phyloP scores from a whole-genome alignment of 2,329 filamentous ascomycete species.

The Xylogone sp. region DNA sequence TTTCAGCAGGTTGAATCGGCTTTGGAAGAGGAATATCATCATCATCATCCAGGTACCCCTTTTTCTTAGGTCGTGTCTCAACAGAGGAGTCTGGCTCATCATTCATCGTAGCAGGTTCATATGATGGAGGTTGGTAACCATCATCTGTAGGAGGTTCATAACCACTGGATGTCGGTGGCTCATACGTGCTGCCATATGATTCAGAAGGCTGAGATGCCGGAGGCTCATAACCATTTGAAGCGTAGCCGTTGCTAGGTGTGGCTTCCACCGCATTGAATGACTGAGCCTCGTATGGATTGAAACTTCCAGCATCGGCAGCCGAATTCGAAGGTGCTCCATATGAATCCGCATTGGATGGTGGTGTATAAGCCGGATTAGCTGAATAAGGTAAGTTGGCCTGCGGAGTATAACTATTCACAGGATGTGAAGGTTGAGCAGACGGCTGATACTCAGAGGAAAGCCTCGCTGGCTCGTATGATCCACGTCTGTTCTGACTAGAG shows the following conservation, averaged over 20 bases:
- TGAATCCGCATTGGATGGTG: slow-evolving; percentile 8
- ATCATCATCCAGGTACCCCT: slow-evolving; percentile 78
- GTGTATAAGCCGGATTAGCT: slow-evolving; percentile 16
- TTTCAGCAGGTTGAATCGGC: slow-evolving; percentile 38
- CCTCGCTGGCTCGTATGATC: slow-evolving; percentile 38
- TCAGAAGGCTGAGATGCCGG: slow-evolving; percentile 38
- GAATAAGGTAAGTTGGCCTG: slow-evolving; percentile 14
- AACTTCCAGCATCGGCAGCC: neutral
- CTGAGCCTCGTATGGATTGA: slow-evolving; percentile 5
- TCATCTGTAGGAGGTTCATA: slow-evolving; percentile 24
- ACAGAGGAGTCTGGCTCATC: slow-evolving; percentile 36
- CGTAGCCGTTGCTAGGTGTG: slow-evolving; percentile 2
- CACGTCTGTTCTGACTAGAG: slow-evolving; percentile 38
- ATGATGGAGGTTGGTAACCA: slow-evolving; percentile 60
- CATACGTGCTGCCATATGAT: slow-evolving; percentile 19
- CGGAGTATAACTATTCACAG: slow-evolving; percentile 23
- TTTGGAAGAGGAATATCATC: slow-evolving; percentile 56
- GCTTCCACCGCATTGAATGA: slow-evolving; percentile 31
- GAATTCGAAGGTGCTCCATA: neutral
- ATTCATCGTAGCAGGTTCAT: slow-evolving; percentile 45
- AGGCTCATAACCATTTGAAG: slow-evolving; percentile 51
- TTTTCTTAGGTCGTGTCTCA: slow-evolving; percentile 63
- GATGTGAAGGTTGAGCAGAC: slow-evolving; percentile 20
- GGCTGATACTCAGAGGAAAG: slow-evolving; percentile 35
- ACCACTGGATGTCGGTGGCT: slow-evolving; percentile 23